A percentile compares a stretch with the other conserved stretches of the same genome.
Conservation (phyloP, 73 alveolate species). For the Paramecium pentaurelia region DNA sequence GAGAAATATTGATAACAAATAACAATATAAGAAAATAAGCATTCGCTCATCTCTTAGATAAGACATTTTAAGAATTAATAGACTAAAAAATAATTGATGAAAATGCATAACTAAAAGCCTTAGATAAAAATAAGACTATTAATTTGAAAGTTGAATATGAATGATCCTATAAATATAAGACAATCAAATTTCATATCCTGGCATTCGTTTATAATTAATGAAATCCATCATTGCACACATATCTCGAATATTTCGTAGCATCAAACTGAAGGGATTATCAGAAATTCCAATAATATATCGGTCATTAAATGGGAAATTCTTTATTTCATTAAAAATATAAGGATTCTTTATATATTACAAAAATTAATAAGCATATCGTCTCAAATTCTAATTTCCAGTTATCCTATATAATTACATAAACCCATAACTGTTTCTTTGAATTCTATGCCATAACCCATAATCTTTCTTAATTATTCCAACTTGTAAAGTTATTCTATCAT, state of each 20-base stretch:
- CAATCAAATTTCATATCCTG: slow-evolving; percentile 64
- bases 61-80: not conserved
- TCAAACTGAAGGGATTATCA: slow-evolving; percentile 87
- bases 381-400: slow-evolving; percentile 79
- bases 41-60: not conserved
- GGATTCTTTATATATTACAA: slow-evolving; percentile 63
- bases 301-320: slow-evolving; percentile 70
- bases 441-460: slow-evolving; percentile 95
- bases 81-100: not conserved
- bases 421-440: slow-evolving; percentile 85
- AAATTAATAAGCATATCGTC: slow-evolving; percentile 73
- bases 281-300: slow-evolving; percentile 73
- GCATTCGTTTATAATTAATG: slow-evolving; percentile 42
- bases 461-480: slow-evolving; percentile 91
- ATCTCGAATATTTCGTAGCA: slow-evolving; percentile 83
- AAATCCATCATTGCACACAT: slow-evolving; percentile 58
- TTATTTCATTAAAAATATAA: slow-evolving; percentile 55
- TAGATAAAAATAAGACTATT: not conserved
- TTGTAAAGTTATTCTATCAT: slow-evolving; percentile 86
- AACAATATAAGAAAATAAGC: not conserved
- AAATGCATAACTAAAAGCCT: not conserved
- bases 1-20: not conserved
- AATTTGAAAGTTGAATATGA: not conserved
- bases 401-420: slow-evolving; percentile 70
- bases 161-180: not conserved